phyloP scores from a whole-genome alignment of 345 rosid species.

The Brassica incana region DNA sequence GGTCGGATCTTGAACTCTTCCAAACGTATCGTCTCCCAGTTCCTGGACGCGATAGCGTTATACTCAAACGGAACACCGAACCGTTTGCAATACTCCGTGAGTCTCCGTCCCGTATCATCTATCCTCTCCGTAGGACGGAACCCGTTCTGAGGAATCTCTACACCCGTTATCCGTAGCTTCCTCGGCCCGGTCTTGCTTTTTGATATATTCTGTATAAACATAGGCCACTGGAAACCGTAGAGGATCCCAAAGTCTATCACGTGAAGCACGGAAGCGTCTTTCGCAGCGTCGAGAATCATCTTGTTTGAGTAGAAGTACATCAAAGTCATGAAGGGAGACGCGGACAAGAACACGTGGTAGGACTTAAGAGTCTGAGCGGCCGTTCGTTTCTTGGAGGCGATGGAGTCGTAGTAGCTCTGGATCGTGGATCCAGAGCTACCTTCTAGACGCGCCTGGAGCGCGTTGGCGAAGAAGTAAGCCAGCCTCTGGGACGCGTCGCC shows the following conservation, averaged over 20 bases:
- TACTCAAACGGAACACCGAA: conserved; percentile 78
- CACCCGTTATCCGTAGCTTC: conserved; percentile 76
- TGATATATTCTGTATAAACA: conserved; percentile 64
- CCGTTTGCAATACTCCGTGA: conserved; percentile 65
- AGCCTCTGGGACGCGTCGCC: conserved; percentile 84
- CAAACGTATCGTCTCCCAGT: conserved; percentile 69
- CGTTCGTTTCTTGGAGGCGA: conserved; percentile 44
- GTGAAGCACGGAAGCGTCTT: conserved; percentile 62
- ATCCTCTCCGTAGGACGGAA: conserved; percentile 66
- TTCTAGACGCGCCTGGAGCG: conserved; percentile 71
- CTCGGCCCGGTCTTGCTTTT: conserved; percentile 49
- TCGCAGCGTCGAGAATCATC: conserved; percentile 52
- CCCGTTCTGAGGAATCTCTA: conserved; percentile 79
- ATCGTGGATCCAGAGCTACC: conserved; percentile 44
- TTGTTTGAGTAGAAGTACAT: conserved; percentile 53
- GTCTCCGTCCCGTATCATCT: conserved; percentile 70
- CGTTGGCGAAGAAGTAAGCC: conserved; percentile 82
- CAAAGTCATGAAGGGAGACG: conserved; percentile 69
- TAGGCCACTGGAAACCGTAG: conserved; percentile 92
- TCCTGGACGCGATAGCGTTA: conserved; percentile 53
- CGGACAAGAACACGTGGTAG: conserved; percentile 49
- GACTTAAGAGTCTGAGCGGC: conserved; percentile 68
- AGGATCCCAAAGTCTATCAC: conserved; percentile 78
- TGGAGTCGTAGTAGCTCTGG: conserved; percentile 38
- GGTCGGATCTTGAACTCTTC: conserved; percentile 63